Conservation (phyloP, 495 filamentous ascomycete genomes). For the Penicillium cinerascens region DNA sequence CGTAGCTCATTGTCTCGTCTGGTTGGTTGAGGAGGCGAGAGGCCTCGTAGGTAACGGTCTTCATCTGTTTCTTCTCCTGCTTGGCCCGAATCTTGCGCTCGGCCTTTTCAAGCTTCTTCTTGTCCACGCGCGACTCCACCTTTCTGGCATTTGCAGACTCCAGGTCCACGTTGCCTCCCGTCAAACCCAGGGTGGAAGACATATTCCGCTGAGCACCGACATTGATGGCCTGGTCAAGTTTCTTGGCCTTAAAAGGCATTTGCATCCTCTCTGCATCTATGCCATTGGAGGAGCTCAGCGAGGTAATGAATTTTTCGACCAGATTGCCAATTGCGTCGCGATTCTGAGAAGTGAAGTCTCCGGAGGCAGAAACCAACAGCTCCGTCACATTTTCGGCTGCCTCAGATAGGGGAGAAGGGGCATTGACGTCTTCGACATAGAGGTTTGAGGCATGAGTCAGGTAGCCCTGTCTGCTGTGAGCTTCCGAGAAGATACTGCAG, state of each 20-base stretch:
- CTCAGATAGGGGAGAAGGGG: constrained; percentile 72
- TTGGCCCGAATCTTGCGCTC: constrained; percentile 97
- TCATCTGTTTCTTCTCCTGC: constrained; percentile 97
- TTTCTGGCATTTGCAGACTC: constrained; percentile 89
- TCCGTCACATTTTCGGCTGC: constrained; percentile 80
- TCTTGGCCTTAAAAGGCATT: constrained; percentile 70
- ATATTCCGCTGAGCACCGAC: constrained; percentile 92
- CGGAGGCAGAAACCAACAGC: constrained; percentile 86
- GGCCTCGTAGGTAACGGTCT: constrained; percentile 96
- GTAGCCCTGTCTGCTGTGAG: constrained; percentile 59
- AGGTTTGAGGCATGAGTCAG: constrained; percentile 85
- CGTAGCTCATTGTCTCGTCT: constrained; percentile 86
- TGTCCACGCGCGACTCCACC: constrained; percentile 94
- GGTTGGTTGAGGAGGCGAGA: constrained; percentile 83
- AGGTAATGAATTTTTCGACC: constrained; percentile 87
- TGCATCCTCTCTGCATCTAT: constrained; percentile 64
- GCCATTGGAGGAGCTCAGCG: constrained; percentile 71
- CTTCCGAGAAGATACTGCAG: constrained; percentile 7
- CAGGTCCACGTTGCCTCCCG: constrained; percentile 80
- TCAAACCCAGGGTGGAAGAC: constrained; percentile 87
- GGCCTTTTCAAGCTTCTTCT: constrained; percentile 99
- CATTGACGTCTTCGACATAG: constrained; percentile 67
- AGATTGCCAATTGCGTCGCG: constrained; percentile 73
- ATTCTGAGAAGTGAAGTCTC: constrained; percentile 66
- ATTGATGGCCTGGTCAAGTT: constrained; percentile 92